Evolutionary conservation across 768 basidiomycete genomes (phyloP), one percentile per base, ranked within the genome.

Genomic region (Peribolospora baueri): DNA sequence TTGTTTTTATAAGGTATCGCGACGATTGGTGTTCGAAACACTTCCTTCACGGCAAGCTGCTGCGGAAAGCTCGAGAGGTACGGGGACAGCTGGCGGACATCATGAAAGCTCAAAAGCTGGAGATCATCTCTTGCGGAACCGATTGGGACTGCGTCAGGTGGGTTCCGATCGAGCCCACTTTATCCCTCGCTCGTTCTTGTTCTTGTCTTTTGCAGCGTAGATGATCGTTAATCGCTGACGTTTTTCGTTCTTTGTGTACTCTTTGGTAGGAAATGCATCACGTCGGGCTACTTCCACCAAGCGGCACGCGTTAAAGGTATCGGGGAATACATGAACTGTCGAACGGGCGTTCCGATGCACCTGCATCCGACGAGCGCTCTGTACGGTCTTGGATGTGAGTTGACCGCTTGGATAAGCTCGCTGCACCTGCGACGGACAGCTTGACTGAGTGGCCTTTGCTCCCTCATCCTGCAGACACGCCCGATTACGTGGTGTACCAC

Each of bases 21-120:
- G 93, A 98, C 64, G 83, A 87, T 47, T 98, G 91, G 93, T 78
- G 77, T 2, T 78, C 88, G 70, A 77, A 84, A 48, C 93, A 98
- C 66, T 98, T 97, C 71, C 66, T 97, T 52, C 93, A 98, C 65
- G 91, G 91, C 0, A 97, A 97, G 67, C 73, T 95, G 46, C 74
- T 98, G 42, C 74, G 91, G 46, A 98, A 98, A 68, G 84, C 84
- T 5, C 75, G 91, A 40, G 93, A 98, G 71, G 93, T 98, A 43
- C 79, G 93, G 40, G 77, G 75, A 3, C 93, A 98, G 70, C 75
- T 98, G 11, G 90, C 95, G 65, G 93, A 98, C 64, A 97, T 98
- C 67, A 95, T 95, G 88, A 91, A 93, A 64, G 83, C 84, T 68
- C 90, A 95, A 69, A 95, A 95, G 71, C 85, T 97, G 82, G 84